Percentiles rank a stretch among this genome's conserved stretches.
Evolutionary conservation across 2,329 filamentous ascomycete genomes (phyloP).

Genomic region (Truncatella angustata): DNA sequence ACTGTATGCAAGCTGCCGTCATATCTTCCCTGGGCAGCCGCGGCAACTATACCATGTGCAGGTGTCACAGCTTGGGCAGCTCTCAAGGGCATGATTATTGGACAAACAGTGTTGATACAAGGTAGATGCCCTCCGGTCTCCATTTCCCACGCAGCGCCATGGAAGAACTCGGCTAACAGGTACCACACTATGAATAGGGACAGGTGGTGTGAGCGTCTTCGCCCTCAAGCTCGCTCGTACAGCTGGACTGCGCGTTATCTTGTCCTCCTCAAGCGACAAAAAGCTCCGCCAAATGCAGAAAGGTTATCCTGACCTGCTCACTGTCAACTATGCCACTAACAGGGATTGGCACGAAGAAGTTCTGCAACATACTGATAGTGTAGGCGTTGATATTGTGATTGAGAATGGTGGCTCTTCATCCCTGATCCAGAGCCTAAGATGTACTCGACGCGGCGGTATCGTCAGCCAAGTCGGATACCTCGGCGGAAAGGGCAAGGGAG

Average conservation of each 20-base stretch:
- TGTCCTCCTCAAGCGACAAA: constrained; percentile 34
- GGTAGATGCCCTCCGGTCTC: constrained; percentile 23
- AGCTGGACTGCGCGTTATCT: constrained; percentile 31
- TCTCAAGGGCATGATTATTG: constrained; percentile 35
- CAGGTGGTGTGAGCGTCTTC: constrained; percentile 32
- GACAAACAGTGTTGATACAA: constrained; percentile 42
- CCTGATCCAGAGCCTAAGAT: no score
- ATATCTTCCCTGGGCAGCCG: constrained; percentile 27
- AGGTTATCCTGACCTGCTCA: constrained; percentile 24
- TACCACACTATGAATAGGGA: not conserved
- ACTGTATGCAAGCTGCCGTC: constrained; percentile 25
- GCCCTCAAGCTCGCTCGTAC: constrained; percentile 32
- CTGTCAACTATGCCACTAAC: constrained; percentile 29
- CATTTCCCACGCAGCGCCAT: not conserved
- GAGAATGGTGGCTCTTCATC: constrained; percentile 44
- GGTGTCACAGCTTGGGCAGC: constrained; percentile 44
- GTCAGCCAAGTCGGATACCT: no score
- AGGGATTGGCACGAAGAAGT: constrained; percentile 32
- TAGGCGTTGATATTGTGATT: constrained; percentile 34
- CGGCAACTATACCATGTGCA: constrained; percentile 39
- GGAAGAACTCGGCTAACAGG: not conserved
- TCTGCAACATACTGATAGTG: constrained; percentile 18
- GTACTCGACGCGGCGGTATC: no score
- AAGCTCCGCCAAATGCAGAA: constrained; percentile 29
- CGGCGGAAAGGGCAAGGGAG: no score